These are phyloP conservation scores for Solanum dulcamara DNA, from an alignment of 257 asterid genomes.

Conservation along the genomic window DNA sequence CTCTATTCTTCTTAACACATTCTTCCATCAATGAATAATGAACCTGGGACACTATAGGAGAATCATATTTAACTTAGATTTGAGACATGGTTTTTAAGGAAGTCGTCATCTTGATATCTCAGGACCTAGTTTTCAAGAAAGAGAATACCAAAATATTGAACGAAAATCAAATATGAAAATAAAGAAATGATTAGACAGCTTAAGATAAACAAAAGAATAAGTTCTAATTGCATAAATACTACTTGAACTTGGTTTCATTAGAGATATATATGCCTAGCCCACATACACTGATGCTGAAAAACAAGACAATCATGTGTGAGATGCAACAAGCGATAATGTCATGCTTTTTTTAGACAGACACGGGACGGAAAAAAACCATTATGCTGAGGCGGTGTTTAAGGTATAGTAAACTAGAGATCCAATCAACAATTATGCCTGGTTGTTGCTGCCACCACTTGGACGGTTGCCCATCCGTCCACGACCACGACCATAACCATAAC, in stretches of 20 bases:
- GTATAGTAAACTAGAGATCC: conserved; percentile 9
- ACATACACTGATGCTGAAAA: conserved; percentile 2
- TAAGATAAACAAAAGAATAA: neutral
- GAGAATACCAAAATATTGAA: neutral
- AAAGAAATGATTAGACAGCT: neutral
- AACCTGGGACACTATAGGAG: neutral
- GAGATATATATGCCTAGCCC: conserved; percentile 5
- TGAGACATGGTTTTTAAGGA: neutral
- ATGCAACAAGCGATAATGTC: conserved; percentile 4
- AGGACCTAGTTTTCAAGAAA: neutral
- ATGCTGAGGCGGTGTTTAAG: conserved; percentile 9
- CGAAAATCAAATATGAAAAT: neutral
- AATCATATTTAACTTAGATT: too few relatives aligned
- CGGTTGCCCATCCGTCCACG: conserved; percentile 46
- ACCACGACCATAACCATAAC: conserved; percentile 30
- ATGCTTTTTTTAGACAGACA: conserved; percentile 5
- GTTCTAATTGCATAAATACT: conserved; percentile 12
- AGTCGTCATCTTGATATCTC: neutral
- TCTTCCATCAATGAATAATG: neutral
- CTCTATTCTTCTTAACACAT: neutral
- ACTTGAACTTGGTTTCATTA: conserved; percentile 15
- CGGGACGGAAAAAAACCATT: neutral
- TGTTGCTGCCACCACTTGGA: conserved; percentile 45
- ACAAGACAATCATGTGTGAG: conserved; percentile 4
- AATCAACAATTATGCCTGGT: conserved; percentile 33